Evolutionary conservation across 176 grass and related monocot genomes (phyloP).

Genomic region (Thalia dealbata): DNA sequence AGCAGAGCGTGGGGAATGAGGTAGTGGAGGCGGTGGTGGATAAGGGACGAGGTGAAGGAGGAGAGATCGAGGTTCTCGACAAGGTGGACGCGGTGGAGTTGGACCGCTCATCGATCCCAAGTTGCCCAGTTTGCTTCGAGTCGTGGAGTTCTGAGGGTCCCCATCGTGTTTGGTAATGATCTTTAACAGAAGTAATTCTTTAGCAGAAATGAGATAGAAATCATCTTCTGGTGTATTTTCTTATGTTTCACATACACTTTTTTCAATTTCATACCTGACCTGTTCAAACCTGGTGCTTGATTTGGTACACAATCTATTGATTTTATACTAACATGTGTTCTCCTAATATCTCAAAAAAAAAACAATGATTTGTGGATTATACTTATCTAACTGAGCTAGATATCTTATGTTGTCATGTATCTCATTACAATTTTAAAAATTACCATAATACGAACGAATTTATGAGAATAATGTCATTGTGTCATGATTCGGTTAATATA

Average conservation of each 20-base stretch:
- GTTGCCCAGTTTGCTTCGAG: conserved; percentile 66
- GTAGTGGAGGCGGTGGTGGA: conserved; percentile 14
- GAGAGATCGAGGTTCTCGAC: conserved; percentile 17
- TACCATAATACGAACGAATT: neutral
- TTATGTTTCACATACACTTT: neutral
- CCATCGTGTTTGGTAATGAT: conserved; percentile 73
- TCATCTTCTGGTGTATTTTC: neutral
- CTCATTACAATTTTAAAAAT: neutral
- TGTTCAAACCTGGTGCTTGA: neutral
- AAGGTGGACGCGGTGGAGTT: conserved; percentile 6
- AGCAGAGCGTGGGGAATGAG: conserved; percentile 13
- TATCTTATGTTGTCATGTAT: neutral
- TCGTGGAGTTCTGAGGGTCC: conserved; percentile 58
- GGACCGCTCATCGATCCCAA: conserved; percentile 27
- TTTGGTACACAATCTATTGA: neutral
- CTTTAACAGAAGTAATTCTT: neutral
- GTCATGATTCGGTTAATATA: no score
- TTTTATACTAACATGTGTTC: neutral
- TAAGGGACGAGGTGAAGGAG: conserved; percentile 4
- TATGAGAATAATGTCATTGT: neutral
- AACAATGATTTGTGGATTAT: neutral
- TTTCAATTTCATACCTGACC: neutral
- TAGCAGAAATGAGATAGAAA: neutral
- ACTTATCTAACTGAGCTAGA: no score
- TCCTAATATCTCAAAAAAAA: neutral